A percentile compares a stretch with the other conserved stretches of the same genome.
phyloP scores from a whole-genome alignment of 2,329 filamentous ascomycete species.

The Curvularia sp. region DNA sequence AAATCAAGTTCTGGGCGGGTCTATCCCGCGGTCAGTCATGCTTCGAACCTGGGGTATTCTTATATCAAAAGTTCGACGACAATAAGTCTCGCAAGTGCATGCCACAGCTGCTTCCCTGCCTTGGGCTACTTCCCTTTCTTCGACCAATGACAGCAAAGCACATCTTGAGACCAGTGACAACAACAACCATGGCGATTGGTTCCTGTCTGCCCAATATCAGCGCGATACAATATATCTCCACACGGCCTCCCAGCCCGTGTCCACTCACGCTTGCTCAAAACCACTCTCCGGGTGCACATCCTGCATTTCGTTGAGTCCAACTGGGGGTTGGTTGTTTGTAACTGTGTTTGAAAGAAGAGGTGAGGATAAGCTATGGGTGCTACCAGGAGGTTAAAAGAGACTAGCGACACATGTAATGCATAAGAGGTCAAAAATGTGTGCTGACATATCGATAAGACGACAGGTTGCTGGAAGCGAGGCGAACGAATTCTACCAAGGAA shows the following conservation, averaged over 20 bases:
- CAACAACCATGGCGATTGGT: background rate
- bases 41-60: background rate
- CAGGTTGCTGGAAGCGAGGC: background rate
- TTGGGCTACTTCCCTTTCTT: background rate
- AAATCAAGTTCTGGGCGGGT: no score
- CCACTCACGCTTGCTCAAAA: background rate
- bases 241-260: background rate
- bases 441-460: background rate
- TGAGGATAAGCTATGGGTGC: no score
- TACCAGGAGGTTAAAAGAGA: no score
- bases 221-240: background rate
- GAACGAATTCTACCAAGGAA: background rate
- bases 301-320: background rate
- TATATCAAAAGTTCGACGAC: background rate
- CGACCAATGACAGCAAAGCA: background rate
- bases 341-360: no score
- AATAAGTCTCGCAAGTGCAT: background rate
- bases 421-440: background rate
- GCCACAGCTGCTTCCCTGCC: background rate
- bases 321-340: no score
- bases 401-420: background rate
- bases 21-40: no score
- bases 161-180: background rate
- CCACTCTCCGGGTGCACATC: background rate
- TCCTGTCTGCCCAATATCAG: background rate